These are phyloP conservation scores for Chlorella sorokiniana DNA, from an alignment of 139 green algal species.

Conservation along the genomic window DNA sequence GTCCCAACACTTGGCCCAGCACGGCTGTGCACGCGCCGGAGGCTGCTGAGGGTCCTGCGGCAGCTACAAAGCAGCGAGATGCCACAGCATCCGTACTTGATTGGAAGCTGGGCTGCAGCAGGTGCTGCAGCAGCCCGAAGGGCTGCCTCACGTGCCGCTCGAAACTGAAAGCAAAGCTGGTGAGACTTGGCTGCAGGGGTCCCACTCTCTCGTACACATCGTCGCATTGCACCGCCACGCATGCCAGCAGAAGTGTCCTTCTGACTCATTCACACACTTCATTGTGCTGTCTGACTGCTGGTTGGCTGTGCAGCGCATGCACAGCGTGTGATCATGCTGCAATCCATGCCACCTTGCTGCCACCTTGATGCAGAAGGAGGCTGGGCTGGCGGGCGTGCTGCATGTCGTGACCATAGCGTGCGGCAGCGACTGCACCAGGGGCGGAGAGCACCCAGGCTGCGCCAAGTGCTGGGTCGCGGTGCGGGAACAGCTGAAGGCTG, in stretches of 20 bases:
- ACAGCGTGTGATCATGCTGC: not conserved
- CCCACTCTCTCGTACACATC: too few relatives aligned
- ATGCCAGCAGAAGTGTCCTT: too few relatives aligned
- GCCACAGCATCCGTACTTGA: not conserved
- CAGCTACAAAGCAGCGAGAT: not conserved
- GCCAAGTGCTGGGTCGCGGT: not conserved
- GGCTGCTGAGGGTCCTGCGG: not conserved
- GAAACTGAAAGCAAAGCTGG: not conserved
- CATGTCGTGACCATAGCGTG: not conserved
- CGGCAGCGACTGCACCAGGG: not conserved
- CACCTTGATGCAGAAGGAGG: conserved; percentile 2
- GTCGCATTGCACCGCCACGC: too few relatives aligned
- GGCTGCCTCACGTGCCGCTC: not conserved
- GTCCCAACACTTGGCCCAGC: too few relatives aligned
- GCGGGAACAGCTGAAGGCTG: not conserved
- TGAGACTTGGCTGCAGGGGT: too few relatives aligned
- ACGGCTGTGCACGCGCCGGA: too few relatives aligned
- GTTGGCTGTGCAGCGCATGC: not conserved
- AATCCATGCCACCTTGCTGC: not conserved
- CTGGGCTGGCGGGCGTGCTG: not conserved
- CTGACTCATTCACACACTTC: not conserved
- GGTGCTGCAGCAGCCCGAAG: not conserved
- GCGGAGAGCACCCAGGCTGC: not conserved
- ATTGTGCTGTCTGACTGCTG: not conserved
- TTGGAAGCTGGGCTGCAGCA: not conserved